Conservation (phyloP, 2,329 filamentous ascomycete species). For the Nothopassalora personata region DNA sequence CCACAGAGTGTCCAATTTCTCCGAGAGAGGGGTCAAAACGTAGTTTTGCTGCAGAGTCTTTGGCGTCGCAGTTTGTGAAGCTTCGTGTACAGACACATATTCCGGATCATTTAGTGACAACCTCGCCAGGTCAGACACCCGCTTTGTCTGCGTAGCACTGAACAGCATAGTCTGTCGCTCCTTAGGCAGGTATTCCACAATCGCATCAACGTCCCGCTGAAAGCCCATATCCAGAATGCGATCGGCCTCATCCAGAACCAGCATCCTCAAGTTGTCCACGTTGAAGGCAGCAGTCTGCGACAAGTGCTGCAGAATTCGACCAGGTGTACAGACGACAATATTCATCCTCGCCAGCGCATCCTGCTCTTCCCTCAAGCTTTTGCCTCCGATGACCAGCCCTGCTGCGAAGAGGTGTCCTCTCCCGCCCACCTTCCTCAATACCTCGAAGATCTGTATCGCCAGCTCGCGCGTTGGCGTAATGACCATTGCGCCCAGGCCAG, state of each 20-base stretch:
- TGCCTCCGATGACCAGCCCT: conserved; percentile 88
- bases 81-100: conserved; percentile 90
- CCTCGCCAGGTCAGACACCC: conserved; percentile 84
- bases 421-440: conserved; percentile 81
- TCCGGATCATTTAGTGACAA: conserved; percentile 85
- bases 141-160: conserved; percentile 92
- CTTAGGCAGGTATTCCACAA: conserved; percentile 83
- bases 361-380: conserved; percentile 80
- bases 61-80: conserved; percentile 73
- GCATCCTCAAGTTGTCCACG: conserved; percentile 82
- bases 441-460: conserved; percentile 94
- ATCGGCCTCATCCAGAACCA: conserved; percentile 94
- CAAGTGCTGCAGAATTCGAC: conserved; percentile 89
- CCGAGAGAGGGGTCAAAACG: conserved; percentile 72
- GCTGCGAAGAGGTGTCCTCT: conserved; percentile 83
- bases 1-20: conserved; percentile 89
- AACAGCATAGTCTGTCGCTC: conserved; percentile 88
- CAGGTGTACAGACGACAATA: conserved; percentile 91
- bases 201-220: conserved; percentile 80
- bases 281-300: conserved; percentile 89
- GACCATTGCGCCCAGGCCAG: conserved; percentile 82
- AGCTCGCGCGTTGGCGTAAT: conserved; percentile 92
- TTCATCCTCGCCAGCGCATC: conserved; percentile 88
- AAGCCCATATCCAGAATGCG: conserved; percentile 98
- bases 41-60: conserved; percentile 85